Evolutionary conservation across 352 stramenopile genomes (phyloP), one percentile per base, ranked within the genome.

Genomic region (Phytophthora lateralis): DNA sequence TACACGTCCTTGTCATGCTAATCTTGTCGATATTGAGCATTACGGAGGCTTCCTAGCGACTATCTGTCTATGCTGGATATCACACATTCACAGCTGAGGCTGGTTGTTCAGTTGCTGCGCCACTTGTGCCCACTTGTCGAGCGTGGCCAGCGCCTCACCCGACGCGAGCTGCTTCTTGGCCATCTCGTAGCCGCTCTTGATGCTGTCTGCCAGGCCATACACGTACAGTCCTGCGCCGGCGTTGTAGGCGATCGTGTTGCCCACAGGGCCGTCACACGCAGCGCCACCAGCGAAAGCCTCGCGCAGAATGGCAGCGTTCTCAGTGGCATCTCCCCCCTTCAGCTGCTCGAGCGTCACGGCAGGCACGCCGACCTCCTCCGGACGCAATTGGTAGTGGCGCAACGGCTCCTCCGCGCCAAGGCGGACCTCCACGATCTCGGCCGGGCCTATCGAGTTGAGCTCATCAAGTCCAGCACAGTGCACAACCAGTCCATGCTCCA

Each of bases 381-480:
- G 68, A 7, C 39, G 57, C 46, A 91, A 42, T 29, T 76, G 47
- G 63, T 80, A 91, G 17, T 71, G 72, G 7, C 69, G 71, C 32
- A 85, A 61, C 26, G 76, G 70, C 55, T 82, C 47, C 21, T 72
- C 50, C 1, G 63, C 63, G 27, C 69, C 75, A 14, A 54, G 59
- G 43, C 82, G 85, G 32, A 96, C 76, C 53, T 96, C 87, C 50
- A 93, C 83, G 11, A 96, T 69, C n/a, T 96, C 79, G 8, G 87
- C 87, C 1, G 66, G 43, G 12, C 97, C 97, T 34, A 99, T 87
- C 21, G 97, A 95, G 71, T 97, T 98, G 50, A 99, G 97, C 69
- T 99, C 98, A 77, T 99, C 98, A n/a, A 99, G 85, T 5, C 97
- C 97, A 10, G 91, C 91, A 39, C 97, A 98, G 82, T 99, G 97